Evolutionary conservation across 768 basidiomycete genomes (phyloP), one percentile per base, ranked within the genome.

Genomic region (Tulasnella sp.): DNA sequence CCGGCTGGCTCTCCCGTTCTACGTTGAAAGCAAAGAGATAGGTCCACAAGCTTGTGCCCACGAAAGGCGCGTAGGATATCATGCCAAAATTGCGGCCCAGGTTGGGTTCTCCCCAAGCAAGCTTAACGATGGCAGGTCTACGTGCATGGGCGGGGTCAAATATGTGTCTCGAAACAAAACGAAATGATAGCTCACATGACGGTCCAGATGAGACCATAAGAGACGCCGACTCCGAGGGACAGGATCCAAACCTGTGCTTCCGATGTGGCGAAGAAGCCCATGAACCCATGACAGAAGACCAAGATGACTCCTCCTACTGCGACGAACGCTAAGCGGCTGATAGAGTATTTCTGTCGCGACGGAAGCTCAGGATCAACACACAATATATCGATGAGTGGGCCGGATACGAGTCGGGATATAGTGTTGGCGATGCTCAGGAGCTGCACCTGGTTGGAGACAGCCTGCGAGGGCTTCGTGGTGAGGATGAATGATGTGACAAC

Each of bases 1-100:
- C 63, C 22, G 68, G 73, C 0, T 65, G 63, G n/a, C 67, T 71
- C 3, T 67, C 45, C 8, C 77, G 73, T 60, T 81, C 78, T 2
- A 75, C 70, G 2, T 76, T 66, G 63, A 83, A 80, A 12, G 88
- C 88, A 61, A 88, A 91, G 0, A 90, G 66, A 68, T 86, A 89
- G 2, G 88, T 87, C 68, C 88, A 89, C 0, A 80, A 34, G 1
- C 85, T 80, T 0, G 86, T 87, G 4, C 86, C 87, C 24, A 81
- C 68, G 68, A 89, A 85, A 3, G 86, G 83, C 0, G 87, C 81
- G 64, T 86, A 87, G 49, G 83, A 80, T 58, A 87, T 66, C 29
- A 60, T 59, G 24, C 63, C 66, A 54, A 64, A 90, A 68, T 91
- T 91, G 59, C 88, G 80, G 8, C 81, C 88, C 3, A 83, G 72